Evolutionary conservation across 331 rosid genomes (phyloP).

Genomic region (Telfairia occidentalis): DNA sequence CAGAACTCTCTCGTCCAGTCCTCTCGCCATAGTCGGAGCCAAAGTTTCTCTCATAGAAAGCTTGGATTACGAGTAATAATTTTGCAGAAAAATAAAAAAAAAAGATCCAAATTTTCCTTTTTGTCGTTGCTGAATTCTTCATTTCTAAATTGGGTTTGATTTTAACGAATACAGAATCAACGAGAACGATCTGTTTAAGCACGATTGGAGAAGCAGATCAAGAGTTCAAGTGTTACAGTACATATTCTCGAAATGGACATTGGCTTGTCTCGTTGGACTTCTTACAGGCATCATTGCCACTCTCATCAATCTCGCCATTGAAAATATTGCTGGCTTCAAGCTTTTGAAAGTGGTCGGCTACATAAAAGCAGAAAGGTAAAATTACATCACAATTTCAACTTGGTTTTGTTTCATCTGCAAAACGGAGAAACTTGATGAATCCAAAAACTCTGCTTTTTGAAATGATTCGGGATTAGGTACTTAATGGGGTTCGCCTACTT

Average conservation of each 20-base stretch:
- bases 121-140: not conserved
- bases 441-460: not conserved
- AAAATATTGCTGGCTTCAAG: conserved; percentile 86
- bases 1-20: conserved; percentile 56
- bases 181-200: conserved; percentile 83
- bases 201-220: conserved; percentile 90
- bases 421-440: not conserved
- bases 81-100: not conserved
- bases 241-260: conserved; percentile 56
- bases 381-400: not conserved
- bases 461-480: conserved; percentile 35
- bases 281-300: conserved; percentile 78
- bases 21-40: conserved; percentile 69
- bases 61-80: conserved; percentile 72
- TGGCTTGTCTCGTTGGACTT: conserved; percentile 77
- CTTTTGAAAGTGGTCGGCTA: conserved; percentile 44
- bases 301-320: conserved; percentile 73
- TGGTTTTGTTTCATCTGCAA: not conserved
- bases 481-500: conserved; percentile 47
- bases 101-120: not conserved
- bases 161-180: conserved; percentile 51
- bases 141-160: not conserved
- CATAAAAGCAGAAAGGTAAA: conserved; percentile 45
- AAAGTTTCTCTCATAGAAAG: conserved; percentile 80
- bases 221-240: conserved; percentile 64